Conservation (phyloP, 139 green algal genomes). For the Chlorella sorokiniana region DNA sequence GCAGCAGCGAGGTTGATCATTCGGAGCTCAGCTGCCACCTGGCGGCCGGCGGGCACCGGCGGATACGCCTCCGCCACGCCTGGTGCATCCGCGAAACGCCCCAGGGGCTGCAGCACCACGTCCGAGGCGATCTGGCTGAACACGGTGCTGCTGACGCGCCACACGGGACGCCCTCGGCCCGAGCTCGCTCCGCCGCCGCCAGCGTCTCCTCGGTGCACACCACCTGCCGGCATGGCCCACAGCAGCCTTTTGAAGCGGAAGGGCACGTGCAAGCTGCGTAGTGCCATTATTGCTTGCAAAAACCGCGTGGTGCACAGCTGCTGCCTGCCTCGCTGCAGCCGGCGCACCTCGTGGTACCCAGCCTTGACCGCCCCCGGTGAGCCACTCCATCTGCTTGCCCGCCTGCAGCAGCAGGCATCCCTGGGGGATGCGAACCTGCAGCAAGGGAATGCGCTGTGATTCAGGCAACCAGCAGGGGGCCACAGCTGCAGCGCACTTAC, state of each 20-base stretch:
- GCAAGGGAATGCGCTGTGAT: too few species aligned
- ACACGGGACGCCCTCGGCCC: conserved; percentile 60
- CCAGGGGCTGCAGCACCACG: conserved; percentile 69
- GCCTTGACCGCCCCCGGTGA: conserved; percentile 84
- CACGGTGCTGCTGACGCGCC: conserved; percentile 90
- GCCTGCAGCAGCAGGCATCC: conserved; percentile 91
- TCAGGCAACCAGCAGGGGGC: too few species aligned
- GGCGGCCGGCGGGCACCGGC: conserved; percentile 57
- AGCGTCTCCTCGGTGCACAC: conserved; percentile 73
- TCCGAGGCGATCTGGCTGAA: conserved; percentile 82
- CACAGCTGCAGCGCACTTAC: too few species aligned
- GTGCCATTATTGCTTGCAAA: too few species aligned
- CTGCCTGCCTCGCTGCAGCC: too few species aligned
- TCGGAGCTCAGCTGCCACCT: conserved; percentile 75
- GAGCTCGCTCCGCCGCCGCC: conserved; percentile 59
- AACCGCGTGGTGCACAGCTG: too few species aligned
- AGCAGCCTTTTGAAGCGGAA: not conserved
- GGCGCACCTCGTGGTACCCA: conserved; percentile 89
- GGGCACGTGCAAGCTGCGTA: too few species aligned
- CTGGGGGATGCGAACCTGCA: conserved; percentile 22
- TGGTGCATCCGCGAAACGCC: conserved; percentile 51
- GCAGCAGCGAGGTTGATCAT: conserved; percentile 52
- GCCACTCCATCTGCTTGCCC: conserved; percentile 91
- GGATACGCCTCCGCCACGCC: conserved; percentile 53
- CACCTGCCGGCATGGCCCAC: conserved; percentile 61